Base-by-base conservation (phyloP, 192 early-diverging fungal species). In the Coemansia erecta region DNA sequence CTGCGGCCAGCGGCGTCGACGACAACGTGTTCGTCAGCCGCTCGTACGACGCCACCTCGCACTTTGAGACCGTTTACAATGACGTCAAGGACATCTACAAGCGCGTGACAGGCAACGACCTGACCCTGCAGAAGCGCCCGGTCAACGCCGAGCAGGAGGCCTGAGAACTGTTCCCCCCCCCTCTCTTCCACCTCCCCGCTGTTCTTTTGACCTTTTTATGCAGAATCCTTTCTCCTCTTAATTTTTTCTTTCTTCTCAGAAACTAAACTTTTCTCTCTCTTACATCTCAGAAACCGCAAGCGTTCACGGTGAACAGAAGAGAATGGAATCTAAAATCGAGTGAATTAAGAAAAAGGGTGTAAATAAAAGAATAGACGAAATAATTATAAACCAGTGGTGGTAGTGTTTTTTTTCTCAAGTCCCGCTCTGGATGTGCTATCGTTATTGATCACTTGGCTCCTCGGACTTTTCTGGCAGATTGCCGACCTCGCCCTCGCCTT, bases 31-130 rank as follows among this genome's bases (percentile, higher is more conserved):
- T 88, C 76, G 83, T 99, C 51, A 91, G 92, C 63, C 89, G 90
- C 63, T 95, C 93, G 19, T 99, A 97, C 77, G 98, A 99, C 82
- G 93, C 98, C 33, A 95, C 96, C 22, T 94, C 92, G 41, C 96
- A 99, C 85, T 99, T 98, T 87, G 98, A 94, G 81, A 94, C 98
- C 48, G 90, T 96, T 26, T 95, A 92, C 71, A 89, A 92, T 49
- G 98, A 99, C 68, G 94, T 99, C 49, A 92, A 94, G 83, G 84
- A 87, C 68, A 81, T 99, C 50, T 99, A 97, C 82, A 81, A 82
- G 59, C 89, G 90, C 44, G 70, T 90, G 52, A 89, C 89, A 4
- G 90, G 89, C 53, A 81, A 87, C 35, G 85, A 88, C 15, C 77
- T 92, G 47, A 85, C 85, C n/a, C 65, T 92, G 53, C 84, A 90